Evolutionary conservation across 2,329 filamentous ascomycete species (phyloP).

Genomic region (Beauveria scarabaeidicola): DNA sequence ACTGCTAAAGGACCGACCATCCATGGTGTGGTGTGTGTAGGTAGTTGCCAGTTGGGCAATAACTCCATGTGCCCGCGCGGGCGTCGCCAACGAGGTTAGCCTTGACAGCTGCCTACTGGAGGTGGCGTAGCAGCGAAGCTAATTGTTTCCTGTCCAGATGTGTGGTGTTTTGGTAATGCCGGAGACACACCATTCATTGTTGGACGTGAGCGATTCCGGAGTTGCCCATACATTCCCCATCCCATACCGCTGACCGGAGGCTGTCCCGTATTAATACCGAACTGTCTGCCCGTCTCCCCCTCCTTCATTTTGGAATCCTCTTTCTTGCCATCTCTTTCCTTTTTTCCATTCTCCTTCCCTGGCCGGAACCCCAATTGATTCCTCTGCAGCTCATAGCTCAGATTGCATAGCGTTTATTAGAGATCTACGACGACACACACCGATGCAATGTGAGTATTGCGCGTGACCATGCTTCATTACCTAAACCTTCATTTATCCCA

Average conservation of each 20-base stretch:
- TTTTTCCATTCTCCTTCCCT: slow-evolving; percentile 1
- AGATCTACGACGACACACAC: not conserved
- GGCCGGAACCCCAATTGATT: slow-evolving; percentile 1
- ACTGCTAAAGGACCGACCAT: no score
- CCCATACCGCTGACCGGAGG: not conserved
- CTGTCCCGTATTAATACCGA: slow-evolving; percentile 14
- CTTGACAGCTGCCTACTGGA: not conserved
- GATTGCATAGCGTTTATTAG: slow-evolving; percentile 10
- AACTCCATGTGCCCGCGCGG: not conserved
- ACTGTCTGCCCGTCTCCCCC: slow-evolving; percentile 11
- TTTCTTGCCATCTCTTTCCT: slow-evolving; percentile 5
- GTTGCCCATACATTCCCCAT: slow-evolving; percentile 4
- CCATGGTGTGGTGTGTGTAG: no score
- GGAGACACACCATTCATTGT: not conserved
- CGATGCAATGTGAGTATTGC: slow-evolving; percentile 1
- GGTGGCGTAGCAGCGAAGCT: not conserved
- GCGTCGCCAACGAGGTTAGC: not conserved
- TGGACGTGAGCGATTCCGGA: slow-evolving; percentile 6
- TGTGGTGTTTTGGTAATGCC: not conserved
- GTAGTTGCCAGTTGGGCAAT: no score
- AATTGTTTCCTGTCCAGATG: not conserved
- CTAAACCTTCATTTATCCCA: not conserved
- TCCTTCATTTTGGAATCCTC: not conserved
- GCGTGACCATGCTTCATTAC: not conserved
- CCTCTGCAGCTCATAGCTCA: slow-evolving; percentile 9